Evolutionary conservation across 352 stramenopile species (phyloP).

Genomic region (Phytophthora pini): DNA sequence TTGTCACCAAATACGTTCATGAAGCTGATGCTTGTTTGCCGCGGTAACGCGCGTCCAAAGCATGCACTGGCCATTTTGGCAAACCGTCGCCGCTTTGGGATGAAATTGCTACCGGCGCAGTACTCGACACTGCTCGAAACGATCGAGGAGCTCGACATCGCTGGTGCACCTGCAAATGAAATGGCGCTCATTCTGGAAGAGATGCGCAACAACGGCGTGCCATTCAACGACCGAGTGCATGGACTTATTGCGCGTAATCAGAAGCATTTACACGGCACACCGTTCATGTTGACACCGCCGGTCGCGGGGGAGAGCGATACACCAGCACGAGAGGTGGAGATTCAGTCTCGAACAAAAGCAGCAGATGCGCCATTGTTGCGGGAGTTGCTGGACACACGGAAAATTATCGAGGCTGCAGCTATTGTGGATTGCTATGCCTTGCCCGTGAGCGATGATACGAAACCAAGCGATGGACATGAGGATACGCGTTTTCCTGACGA

Average conservation of each 20-base stretch:
- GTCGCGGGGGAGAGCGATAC: background rate
- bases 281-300: slow-evolving; percentile 25
- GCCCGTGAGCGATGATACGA: slow-evolving; percentile 26
- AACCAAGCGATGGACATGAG: slow-evolving; percentile 15
- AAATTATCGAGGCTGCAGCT: slow-evolving; percentile 43
- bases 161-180: slow-evolving; percentile 37
- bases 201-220: slow-evolving; percentile 42
- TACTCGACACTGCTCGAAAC: slow-evolving; percentile 56
- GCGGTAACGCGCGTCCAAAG: slow-evolving; percentile 41
- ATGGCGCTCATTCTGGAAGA: slow-evolving; percentile 47
- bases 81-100: slow-evolving; percentile 62
- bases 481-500: slow-evolving; percentile 3
- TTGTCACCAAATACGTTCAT: slow-evolving; percentile 53
- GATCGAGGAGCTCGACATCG: slow-evolving; percentile 44
- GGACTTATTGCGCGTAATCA: slow-evolving; percentile 49
- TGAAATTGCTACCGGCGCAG: slow-evolving; percentile 45
- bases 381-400: slow-evolving; percentile 35
- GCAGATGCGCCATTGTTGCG: slow-evolving; percentile 27
- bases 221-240: slow-evolving; percentile 36
- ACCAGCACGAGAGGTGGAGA: background rate
- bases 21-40: slow-evolving; percentile 56
- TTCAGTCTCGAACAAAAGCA: slow-evolving; percentile 29
- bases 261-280: slow-evolving; percentile 35
- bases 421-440: slow-evolving; percentile 38
- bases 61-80: slow-evolving; percentile 56